Evolutionary conservation across 208 protist genomes (phyloP), one percentile per base, ranked within the genome.

Genomic region (Leishmania martiniquensis): DNA sequence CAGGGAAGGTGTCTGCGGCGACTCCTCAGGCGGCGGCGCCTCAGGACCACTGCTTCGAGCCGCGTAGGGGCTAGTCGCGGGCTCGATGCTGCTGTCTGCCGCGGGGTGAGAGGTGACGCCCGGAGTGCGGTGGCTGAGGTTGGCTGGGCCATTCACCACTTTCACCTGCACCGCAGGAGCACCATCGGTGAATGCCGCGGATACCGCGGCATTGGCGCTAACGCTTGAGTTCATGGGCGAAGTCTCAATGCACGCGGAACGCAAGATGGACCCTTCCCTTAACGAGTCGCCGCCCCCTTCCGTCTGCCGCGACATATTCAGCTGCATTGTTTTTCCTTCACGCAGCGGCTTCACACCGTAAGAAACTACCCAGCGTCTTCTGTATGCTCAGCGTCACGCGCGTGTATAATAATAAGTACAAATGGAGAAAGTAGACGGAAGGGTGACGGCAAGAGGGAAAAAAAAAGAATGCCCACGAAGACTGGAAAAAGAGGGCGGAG

Each of bases 281-380:
- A 12, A 0, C 37, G 49, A 54, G 29, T 3, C 7, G 25, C 49
- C 72, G 1, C 1, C 71, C 57, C 69, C 72, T 68, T 55, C 20
- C 25, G 32, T 34, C 78, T 72, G 51, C 25, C 67, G 78, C 9
- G 65, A 84, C 22, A 74, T 62, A 1, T 57, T 52, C 42, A 80
- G 42, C 42, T 55, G 69, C 32, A 77, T 51, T 49, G 80, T 32
- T 57, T 77, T 72, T 47, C 70, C 52, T 45, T 81, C 76, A 25
- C 63, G n/a, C 63, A 62, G 66, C 3, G 42, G 52, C 25, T 17
- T 22, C 6, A 25, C 9, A 59, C 29, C 34, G 39, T 22, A n/a
- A n/a, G n/a, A n/a, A n/a, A n/a, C n/a, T n/a, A n/a, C n/a, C n/a
- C n/a, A n/a, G n/a, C n/a, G n/a, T n/a, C n/a, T n/a, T n/a, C n/a